Percentiles rank a stretch among this genome's conserved stretches.
Conservation (phyloP, 352 stramenopile species). For the Phytopythium cucurbitacearum region DNA sequence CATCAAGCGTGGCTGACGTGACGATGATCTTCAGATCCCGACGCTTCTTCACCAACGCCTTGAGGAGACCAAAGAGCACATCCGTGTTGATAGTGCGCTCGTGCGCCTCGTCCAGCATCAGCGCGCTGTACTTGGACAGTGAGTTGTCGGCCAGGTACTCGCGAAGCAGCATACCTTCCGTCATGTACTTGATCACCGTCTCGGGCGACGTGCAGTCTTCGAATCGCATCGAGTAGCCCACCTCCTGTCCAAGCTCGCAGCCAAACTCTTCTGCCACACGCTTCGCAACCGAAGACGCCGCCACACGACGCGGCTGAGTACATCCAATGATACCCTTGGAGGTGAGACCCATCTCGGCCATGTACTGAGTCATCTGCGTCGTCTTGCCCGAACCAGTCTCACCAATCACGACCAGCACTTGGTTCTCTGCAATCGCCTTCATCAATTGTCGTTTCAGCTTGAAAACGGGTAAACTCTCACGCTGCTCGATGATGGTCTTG, state of each 20-base stretch:
- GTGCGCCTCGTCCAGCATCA: conserved; percentile 99
- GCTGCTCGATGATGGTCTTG: conserved; percentile 95
- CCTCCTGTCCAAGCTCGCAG: conserved; percentile 90
- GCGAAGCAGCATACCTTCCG: conserved; percentile 99
- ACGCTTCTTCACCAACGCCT: conserved; percentile 80
- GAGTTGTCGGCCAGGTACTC: conserved; percentile 97
- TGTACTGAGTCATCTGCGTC: conserved; percentile 99
- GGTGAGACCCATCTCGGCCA: conserved; percentile 97
- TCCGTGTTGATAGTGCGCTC: conserved; percentile 98
- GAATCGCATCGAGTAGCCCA: conserved; percentile 92
- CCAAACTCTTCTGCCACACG: conserved; percentile 97
- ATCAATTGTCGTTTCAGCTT: conserved; percentile 96
- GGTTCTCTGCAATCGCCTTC: conserved; percentile 93
- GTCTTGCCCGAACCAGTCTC: conserved; percentile 99
- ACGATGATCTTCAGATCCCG: conserved; percentile 90
- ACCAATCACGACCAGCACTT: conserved; percentile 98
- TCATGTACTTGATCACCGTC: conserved; percentile 99
- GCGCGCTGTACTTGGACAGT: conserved; percentile 91
- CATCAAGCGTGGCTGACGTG: conserved; percentile 95
- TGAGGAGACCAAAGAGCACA: conserved; percentile 96
- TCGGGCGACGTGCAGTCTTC: conserved; percentile 83
- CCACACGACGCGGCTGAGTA: conserved; percentile 97
- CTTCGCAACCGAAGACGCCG: conserved; percentile 96
- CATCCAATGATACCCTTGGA: conserved; percentile 96
- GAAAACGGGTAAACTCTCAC: conserved; percentile 95